phyloP scores from a whole-genome alignment of 2,329 filamentous ascomycete genomes.

The Colletotrichum sidae region DNA sequence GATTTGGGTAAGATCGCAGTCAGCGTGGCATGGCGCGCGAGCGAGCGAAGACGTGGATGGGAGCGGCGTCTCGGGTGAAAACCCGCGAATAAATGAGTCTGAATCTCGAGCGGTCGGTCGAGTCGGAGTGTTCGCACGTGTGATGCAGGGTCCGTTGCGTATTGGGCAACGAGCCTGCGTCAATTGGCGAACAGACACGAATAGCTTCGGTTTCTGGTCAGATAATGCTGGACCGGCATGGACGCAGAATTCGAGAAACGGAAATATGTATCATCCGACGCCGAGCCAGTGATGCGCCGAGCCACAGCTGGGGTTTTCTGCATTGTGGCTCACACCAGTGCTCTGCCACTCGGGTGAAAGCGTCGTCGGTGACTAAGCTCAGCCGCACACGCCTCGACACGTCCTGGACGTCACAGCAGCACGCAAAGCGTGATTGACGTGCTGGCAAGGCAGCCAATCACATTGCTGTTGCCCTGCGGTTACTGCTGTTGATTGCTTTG shows the following conservation, averaged over 20 bases:
- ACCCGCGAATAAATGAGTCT: too few relatives aligned
- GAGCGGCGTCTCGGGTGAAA: too few relatives aligned
- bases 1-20: conserved; percentile 14
- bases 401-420: background rate
- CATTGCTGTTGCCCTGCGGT: conserved; percentile 65
- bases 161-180: too few relatives aligned
- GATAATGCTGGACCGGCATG: background rate
- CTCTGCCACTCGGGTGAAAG: too few relatives aligned
- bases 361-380: too few relatives aligned
- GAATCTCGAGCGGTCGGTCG: too few relatives aligned
- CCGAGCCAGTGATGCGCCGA: background rate
- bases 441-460: conserved; percentile 53
- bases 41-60: background rate
- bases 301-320: conserved; percentile 4
- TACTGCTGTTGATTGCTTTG: conserved; percentile 62
- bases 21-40: conserved; percentile 30
- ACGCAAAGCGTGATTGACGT: conserved; percentile 19
- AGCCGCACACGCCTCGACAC: background rate
- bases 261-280: conserved; percentile 18
- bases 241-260: conserved; percentile 33
- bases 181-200: background rate
- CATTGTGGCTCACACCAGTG: too few relatives aligned
- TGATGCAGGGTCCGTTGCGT: too few relatives aligned
- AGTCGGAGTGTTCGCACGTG: too few relatives aligned
- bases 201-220: conserved; percentile 11